phyloP scores from a whole-genome alignment of 116 monocot species.

The Trichopus zeylanicus region DNA sequence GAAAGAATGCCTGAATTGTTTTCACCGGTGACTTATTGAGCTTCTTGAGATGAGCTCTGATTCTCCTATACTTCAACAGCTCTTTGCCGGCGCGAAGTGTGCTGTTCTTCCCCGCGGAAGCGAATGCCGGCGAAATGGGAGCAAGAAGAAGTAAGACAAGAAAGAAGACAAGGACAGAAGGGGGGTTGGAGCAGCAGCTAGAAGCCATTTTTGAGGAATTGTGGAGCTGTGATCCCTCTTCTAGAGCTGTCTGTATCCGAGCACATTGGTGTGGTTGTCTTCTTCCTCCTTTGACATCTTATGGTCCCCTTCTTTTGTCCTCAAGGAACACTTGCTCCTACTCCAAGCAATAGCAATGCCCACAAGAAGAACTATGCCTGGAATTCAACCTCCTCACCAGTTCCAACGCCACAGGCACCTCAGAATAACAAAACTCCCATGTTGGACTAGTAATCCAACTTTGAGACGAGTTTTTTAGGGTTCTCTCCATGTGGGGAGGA shows the following conservation, averaged over 20 bases:
- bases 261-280: constrained; percentile 41
- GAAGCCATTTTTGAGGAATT: constrained; percentile 41
- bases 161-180: constrained; percentile 39
- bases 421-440: background rate
- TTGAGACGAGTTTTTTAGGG: no score
- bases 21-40: constrained; percentile 64
- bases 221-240: constrained; percentile 12
- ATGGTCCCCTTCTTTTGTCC: background rate
- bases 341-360: no score
- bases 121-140: background rate
- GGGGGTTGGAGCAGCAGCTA: constrained; percentile 22
- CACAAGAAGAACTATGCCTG: background rate
- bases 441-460: background rate
- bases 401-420: background rate
- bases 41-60: constrained; percentile 45
- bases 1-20: constrained; percentile 56
- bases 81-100: constrained; percentile 23
- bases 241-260: constrained; percentile 41
- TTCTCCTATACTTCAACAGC: constrained; percentile 31
- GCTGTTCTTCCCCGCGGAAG: constrained; percentile 1
- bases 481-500: constrained; percentile 14
- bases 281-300: constrained; percentile 8
- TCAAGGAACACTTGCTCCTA: background rate
- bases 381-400: constrained; percentile 3
- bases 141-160: constrained; percentile 28